phyloP scores from a whole-genome alignment of 1,284 basidiomycete species.

The Megacollybia platyphylla region DNA sequence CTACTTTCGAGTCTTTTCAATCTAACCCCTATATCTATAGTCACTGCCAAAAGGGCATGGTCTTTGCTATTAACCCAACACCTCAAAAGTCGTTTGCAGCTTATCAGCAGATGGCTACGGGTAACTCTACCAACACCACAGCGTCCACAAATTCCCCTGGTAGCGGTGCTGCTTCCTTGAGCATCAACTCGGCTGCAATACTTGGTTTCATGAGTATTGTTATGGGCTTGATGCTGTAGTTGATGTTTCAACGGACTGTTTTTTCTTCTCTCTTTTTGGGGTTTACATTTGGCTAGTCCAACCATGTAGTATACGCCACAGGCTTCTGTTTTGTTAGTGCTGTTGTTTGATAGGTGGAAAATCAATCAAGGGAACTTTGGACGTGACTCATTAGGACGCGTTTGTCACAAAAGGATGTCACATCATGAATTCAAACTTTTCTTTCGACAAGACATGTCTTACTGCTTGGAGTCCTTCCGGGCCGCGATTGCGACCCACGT shows the following conservation, averaged over 20 bases:
- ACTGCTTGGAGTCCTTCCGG: constrained; percentile 68
- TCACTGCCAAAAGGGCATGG: constrained; percentile 9
- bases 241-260: not conserved
- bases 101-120: constrained; percentile 5
- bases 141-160: not conserved
- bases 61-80: constrained; percentile 10
- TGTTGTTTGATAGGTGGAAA: not conserved
- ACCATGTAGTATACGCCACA: not conserved
- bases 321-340: not conserved
- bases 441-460: too few species aligned
- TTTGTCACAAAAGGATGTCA: too few species aligned
- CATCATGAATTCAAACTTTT: too few species aligned
- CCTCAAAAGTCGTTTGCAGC: constrained; percentile 7
- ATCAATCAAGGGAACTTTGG: not conserved
- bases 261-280: not conserved
- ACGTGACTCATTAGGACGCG: too few species aligned
- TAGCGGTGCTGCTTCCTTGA: constrained; percentile 3
- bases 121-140: not conserved
- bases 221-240: constrained; percentile 1
- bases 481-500: constrained; percentile 74
- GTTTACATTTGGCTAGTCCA: constrained; percentile 1
- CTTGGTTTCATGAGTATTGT: constrained; percentile 1
- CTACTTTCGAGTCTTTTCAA: not conserved
- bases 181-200: constrained; percentile 4
- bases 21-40: not conserved